Conservation (phyloP, 2,329 filamentous ascomycete genomes). For the Bipolaris victoriae region DNA sequence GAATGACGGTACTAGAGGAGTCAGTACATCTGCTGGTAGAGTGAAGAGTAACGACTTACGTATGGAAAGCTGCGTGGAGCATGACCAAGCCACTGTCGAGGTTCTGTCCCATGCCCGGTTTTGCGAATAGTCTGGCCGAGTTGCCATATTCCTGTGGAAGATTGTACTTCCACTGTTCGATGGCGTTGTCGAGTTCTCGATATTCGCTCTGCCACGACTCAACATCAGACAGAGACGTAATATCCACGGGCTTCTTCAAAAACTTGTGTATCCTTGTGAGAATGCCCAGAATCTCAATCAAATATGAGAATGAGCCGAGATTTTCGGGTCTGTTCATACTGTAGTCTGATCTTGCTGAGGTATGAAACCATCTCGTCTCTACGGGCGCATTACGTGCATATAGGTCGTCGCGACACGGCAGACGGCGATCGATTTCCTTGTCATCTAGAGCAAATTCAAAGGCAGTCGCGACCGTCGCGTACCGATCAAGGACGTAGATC, state of each 20-base stretch:
- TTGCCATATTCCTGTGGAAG: conserved; percentile 85
- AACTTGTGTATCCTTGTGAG: conserved; percentile 88
- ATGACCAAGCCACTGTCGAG: conserved; percentile 87
- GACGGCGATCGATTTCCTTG: conserved; percentile 82
- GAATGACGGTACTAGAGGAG: conserved; percentile 71
- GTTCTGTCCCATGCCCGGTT: conserved; percentile 66
- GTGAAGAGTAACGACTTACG: conserved; percentile 57
- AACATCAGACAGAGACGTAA: conserved; percentile 81
- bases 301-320: conserved; percentile 85
- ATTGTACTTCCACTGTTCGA: conserved; percentile 83
- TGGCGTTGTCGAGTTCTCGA: conserved; percentile 78
- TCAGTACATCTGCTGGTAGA: conserved; percentile 24
- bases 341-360: conserved; percentile 61
- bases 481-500: conserved; percentile 87
- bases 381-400: conserved; percentile 84
- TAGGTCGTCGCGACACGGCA: conserved; percentile 86
- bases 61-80: conserved; percentile 89
- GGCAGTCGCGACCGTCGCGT: conserved; percentile 87
- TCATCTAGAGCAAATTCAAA: conserved; percentile 92
- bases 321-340: conserved; percentile 76
- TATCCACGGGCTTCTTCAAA: conserved; percentile 86
- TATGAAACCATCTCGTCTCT: conserved; percentile 80
- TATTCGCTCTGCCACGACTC: conserved; percentile 90
- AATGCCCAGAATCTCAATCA: conserved; percentile 87
- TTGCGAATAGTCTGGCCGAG: conserved; percentile 74